These are phyloP conservation scores for Pneumocystis oryctolagi DNA, from an alignment of 1,139 yeast species.

Conservation along the genomic window DNA sequence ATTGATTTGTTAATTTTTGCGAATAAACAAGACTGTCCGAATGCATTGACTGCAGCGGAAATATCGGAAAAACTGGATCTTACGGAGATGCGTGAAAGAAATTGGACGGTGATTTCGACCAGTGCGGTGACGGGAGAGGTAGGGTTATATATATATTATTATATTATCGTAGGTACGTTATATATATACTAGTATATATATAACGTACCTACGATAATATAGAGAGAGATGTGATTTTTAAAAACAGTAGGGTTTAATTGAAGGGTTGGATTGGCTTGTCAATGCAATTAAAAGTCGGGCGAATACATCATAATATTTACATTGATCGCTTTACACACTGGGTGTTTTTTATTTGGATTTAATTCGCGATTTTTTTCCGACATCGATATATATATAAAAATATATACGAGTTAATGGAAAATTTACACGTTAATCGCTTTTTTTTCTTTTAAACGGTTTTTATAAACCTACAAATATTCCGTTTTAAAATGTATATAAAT, in stretches of 20 bases:
- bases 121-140: slow-evolving; percentile 90
- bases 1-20: slow-evolving; percentile 80
- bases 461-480: too few species aligned
- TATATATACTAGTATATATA: too few species aligned
- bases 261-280: slow-evolving; percentile 88
- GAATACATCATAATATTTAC: not conserved
- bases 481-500: too few species aligned
- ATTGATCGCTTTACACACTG: slow-evolving; percentile 22
- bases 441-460: too few species aligned
- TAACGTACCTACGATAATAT: too few species aligned
- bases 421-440: too few species aligned
- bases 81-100: slow-evolving; percentile 84
- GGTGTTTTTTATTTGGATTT: slow-evolving; percentile 17
- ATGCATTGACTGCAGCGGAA: slow-evolving; percentile 91
- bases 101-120: slow-evolving; percentile 89
- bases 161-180: too few species aligned
- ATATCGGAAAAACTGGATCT: slow-evolving; percentile 85
- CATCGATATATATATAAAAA: not conserved
- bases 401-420: too few species aligned
- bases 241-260: slow-evolving; percentile 22
- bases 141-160: slow-evolving; percentile 37
- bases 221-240: not conserved
- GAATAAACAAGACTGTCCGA: slow-evolving; percentile 89
- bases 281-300: slow-evolving; percentile 72
- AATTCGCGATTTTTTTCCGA: not conserved